Evolutionary conservation across 306 rosid genomes (phyloP).

Genomic region (Fragaria iinumae): DNA sequence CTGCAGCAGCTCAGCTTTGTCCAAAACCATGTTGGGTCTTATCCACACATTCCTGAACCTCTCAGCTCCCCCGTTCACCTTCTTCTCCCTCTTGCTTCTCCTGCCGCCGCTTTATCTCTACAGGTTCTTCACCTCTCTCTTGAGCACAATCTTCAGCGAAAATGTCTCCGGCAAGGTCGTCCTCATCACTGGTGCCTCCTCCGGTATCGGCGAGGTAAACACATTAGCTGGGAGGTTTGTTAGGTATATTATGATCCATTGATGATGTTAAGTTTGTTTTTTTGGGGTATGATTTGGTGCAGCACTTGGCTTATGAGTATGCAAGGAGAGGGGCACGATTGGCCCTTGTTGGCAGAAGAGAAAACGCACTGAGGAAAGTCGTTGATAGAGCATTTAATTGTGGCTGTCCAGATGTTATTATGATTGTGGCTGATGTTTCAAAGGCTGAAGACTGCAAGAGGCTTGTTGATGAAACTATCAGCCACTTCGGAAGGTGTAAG

Average conservation of each 20-base stretch:
- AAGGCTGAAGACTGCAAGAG: constrained; percentile 46
- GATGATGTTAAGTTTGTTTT: background rate
- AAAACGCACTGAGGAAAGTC: constrained; percentile 41
- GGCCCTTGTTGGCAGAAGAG: constrained; percentile 52
- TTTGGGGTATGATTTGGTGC: background rate
- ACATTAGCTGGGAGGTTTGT: background rate
- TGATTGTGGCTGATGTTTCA: constrained; percentile 58
- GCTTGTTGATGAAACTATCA: constrained; percentile 50
- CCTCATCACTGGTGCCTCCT: constrained; percentile 73
- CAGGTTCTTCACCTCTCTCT: constrained; percentile 36
- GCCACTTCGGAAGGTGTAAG: constrained; percentile 51
- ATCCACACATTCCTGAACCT: constrained; percentile 50
- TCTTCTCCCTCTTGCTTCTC: constrained; percentile 49
- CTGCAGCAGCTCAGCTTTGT: background rate
- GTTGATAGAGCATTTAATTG: constrained; percentile 36
- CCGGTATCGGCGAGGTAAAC: constrained; percentile 52
- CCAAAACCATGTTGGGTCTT: constrained; percentile 33
- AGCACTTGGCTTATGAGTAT: constrained; percentile 82
- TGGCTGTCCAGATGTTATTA: constrained; percentile 58
- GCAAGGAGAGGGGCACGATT: constrained; percentile 58
- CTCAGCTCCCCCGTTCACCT: constrained; percentile 54
- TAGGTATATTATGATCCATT: background rate
- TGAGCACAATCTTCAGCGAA: constrained; percentile 39
- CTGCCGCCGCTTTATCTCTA: constrained; percentile 47
- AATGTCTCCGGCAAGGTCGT: constrained; percentile 57